Base-by-base conservation (phyloP, 768 basidiomycete genomes). In the Boletus vinaceobasis region DNA sequence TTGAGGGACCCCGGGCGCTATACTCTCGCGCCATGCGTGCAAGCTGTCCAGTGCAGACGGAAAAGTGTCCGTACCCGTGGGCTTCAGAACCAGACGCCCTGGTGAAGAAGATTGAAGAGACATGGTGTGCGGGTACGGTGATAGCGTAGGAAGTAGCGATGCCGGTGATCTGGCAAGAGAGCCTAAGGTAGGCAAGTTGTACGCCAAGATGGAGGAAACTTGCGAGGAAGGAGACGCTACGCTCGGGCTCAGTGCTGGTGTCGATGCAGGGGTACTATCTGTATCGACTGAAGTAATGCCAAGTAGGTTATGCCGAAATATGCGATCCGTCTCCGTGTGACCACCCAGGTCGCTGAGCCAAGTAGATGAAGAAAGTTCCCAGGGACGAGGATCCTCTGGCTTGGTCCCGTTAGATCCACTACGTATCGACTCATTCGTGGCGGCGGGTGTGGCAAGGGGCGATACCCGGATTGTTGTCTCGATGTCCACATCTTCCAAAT, bases 261-360 rank as follows among this genome's bases (percentile, higher is more conserved):
- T 65, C 39, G 67, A 69, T 32, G 55, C 53, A 11, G 63, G 61
- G 43, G 63, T 64, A 43, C 53, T 63, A 10, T 60, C 59, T 26
- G 63, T 56, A 49, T 59, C 60, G 7, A 38, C 17, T 35, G 29
- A 60, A 42, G 45, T 37, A 15, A 59, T 53, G 15, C 52, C 61
- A 31, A 56, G 60, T 6, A 62, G 52, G 54, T 65, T 65, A 5
- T 56, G 50, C 32, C 61, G 66, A 53, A 71, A 72, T 46, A 71
- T 58, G 48, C 61, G 65, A 51, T 72, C 69, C 7, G 66, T 69
- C 43, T 71, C 68, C 21, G 62, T 69, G 47, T 66, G 49, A 49
- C 66, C 66, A 27, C 69, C 71, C 48, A 69, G 67, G 50, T 69
- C 71, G 46, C 54, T 65, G 51, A 69, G 69, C 69, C 71, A 67